These are phyloP conservation scores for Escovopsis sp. DNA, from an alignment of 2,329 filamentous ascomycete genomes.

Conservation along the genomic window DNA sequence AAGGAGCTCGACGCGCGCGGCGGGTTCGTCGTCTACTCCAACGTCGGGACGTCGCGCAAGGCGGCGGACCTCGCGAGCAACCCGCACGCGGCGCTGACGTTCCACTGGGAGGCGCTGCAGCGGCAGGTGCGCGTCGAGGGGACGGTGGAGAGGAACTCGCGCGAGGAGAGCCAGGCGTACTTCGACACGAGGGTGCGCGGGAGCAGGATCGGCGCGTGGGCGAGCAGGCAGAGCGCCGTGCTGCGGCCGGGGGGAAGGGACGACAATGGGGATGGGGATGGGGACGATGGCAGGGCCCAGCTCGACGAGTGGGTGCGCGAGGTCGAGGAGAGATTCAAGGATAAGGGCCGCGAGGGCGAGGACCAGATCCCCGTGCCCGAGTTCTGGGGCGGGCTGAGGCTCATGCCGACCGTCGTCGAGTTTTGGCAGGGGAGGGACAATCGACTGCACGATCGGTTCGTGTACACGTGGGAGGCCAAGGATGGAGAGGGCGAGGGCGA, in stretches of 20 bases:
- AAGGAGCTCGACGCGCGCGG: slow-evolving; percentile 69
- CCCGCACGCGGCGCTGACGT: slow-evolving; percentile 66
- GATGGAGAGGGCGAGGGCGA: slow-evolving; percentile 20
- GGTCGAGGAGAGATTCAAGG: slow-evolving; percentile 52
- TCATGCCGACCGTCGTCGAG: slow-evolving; percentile 76
- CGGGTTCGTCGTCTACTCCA: slow-evolving; percentile 88
- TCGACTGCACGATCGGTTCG: slow-evolving; percentile 85
- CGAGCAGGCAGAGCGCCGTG: slow-evolving; percentile 73
- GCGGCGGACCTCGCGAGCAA: slow-evolving; percentile 57
- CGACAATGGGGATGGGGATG: slow-evolving; percentile 7
- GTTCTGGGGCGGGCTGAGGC: slow-evolving; percentile 85
- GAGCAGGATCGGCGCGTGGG: slow-evolving; percentile 81
- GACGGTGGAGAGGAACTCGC: slow-evolving; percentile 45
- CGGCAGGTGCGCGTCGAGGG: slow-evolving; percentile 88
- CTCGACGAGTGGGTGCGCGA: slow-evolving; percentile 68
- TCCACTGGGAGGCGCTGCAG: slow-evolving; percentile 80
- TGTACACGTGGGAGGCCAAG: slow-evolving; percentile 48
- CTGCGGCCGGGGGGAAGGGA: slow-evolving; percentile 30
- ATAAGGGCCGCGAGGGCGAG: slow-evolving; percentile 30
- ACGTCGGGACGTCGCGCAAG: slow-evolving; percentile 67
- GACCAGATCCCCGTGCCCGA: slow-evolving; percentile 80
- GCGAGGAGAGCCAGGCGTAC: slow-evolving; percentile 58
- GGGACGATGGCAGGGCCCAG: slow-evolving; percentile 54
- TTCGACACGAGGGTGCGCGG: slow-evolving; percentile 60
- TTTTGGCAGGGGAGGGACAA: slow-evolving; percentile 93